Percentiles rank a stretch among this genome's conserved stretches.
Evolutionary conservation across 1,284 basidiomycete genomes (phyloP).

Genomic region (Amylostereum areolatum): DNA sequence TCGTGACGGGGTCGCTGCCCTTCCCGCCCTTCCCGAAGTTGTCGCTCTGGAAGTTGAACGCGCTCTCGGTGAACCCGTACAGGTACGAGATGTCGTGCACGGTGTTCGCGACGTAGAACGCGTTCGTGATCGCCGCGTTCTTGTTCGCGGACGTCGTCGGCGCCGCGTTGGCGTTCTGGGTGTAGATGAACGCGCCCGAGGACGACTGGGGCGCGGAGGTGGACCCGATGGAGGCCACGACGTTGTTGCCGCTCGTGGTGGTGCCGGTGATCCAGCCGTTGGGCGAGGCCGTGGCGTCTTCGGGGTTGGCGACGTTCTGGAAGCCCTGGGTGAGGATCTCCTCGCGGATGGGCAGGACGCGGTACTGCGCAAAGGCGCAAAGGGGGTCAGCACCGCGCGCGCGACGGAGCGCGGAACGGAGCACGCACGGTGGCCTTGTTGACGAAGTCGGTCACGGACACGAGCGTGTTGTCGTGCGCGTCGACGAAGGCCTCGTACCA

Average conservation of each 20-base stretch:
- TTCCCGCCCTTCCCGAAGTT: conserved; percentile 36
- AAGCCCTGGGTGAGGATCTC: conserved; percentile 33
- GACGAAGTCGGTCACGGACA: conserved; percentile 51
- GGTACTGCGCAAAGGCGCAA: conserved; percentile 29
- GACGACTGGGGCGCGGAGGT: conserved; percentile 25
- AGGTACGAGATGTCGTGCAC: conserved; percentile 46
- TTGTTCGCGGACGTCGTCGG: conserved; percentile 31
- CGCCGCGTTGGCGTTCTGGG: conserved; percentile 17
- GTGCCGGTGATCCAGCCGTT: conserved; percentile 42
- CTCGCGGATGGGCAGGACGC: conserved; percentile 36
- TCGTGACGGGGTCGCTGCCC: conserved; percentile 33
- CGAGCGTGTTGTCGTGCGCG: conserved; percentile 45
- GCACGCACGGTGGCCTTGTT: conserved; percentile 36
- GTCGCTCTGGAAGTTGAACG: conserved; percentile 41
- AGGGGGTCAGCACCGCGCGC: conserved; percentile 10
- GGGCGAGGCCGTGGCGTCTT: conserved; percentile 35
- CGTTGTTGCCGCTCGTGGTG: conserved; percentile 36
- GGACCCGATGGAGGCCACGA: conserved; percentile 29
- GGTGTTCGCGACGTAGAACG: conserved; percentile 45
- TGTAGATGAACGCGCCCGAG: conserved; percentile 32
- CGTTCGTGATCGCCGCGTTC: conserved; percentile 49
- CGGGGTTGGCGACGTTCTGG: conserved; percentile 34
- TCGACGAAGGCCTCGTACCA: conserved; percentile 66
- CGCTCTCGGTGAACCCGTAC: conserved; percentile 29
- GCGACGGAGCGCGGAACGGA: neutral